A percentile compares a stretch with the other conserved stretches of the same genome.
phyloP scores from a whole-genome alignment of 2,329 filamentous ascomycete genomes.

The Parasarocladium wereldwijsianum region DNA sequence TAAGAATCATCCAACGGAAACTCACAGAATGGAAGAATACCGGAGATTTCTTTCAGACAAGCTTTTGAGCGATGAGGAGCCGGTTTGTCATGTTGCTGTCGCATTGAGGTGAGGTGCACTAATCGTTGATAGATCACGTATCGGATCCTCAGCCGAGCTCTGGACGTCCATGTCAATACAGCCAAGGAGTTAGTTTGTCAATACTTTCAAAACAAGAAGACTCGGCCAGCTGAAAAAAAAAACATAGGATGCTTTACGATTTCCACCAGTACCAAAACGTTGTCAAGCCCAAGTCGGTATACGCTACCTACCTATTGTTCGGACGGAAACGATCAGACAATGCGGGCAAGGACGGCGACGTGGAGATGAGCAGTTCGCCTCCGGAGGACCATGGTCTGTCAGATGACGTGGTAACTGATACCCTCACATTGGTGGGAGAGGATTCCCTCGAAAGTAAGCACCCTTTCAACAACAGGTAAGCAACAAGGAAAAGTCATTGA shows the following conservation, averaged over 20 bases:
- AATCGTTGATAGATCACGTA: constrained; percentile 57
- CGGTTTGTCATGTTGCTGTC: constrained; percentile 32
- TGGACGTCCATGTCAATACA: constrained; percentile 71
- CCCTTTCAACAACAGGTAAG: no score
- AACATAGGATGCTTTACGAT: constrained; percentile 66
- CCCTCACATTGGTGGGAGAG: constrained; percentile 55
- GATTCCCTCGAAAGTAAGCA: constrained; percentile 52
- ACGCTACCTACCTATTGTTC: constrained; percentile 83
- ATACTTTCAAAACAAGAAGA: constrained; percentile 47
- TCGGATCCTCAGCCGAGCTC: constrained; percentile 63
- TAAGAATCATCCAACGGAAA: constrained; percentile 2
- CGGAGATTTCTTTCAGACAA: constrained; percentile 60
- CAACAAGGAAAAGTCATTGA: background rate
- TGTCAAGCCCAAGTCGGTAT: constrained; percentile 58
- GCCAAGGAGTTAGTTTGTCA: constrained; percentile 62
- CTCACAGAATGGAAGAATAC: constrained; percentile 40
- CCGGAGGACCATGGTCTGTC: constrained; percentile 30
- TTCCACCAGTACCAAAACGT: constrained; percentile 65
- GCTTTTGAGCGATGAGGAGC: constrained; percentile 60
- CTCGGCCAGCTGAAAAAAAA: constrained; percentile 51
- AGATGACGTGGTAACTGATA: constrained; percentile 37
- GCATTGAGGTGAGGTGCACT: background rate
- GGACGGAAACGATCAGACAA: constrained; percentile 42
- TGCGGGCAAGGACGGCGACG: constrained; percentile 39
- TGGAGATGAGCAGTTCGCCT: constrained; percentile 55